Base-by-base conservation (phyloP, 345 rosid genomes). In the Viola odorata region DNA sequence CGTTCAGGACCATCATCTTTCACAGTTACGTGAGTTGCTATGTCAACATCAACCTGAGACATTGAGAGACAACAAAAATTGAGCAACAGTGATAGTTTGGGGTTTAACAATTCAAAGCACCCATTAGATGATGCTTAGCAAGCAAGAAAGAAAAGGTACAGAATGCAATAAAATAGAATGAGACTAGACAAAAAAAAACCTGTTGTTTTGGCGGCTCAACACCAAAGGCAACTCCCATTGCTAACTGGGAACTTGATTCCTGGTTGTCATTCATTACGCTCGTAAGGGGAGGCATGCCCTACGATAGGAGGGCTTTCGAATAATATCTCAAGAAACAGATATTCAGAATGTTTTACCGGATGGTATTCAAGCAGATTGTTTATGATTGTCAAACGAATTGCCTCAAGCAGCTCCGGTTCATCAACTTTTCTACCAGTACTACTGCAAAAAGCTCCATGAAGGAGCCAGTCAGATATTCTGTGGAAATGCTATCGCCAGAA, bases 231-330 rank as follows among this genome's bases (percentile, higher is more conserved):
- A 63, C 82, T 61, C 99, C 99, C 96, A 94, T 79, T 51, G 99
- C 99, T 63, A 94, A 76, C 72, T 90, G 96, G 36, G 99, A 80
- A 74, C 99, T 90, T 67, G 99, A 90, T 78, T 94, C 99, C 99
- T 94, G 79, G 64, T 49, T 63, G 70, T 69, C 66, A 50, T 36
- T 52, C n/a, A 53, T 53, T 57, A 65, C 41, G 60, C 51, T 62
- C 10, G 64, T 15, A 62, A 38, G 57, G 44, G 36, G 55, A 64
- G 53, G 32, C 7, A 51, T 60, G 15, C 50, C 8, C 42, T 36
- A 48, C 45, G 9, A 15, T 5, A 15, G 38, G 56, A 65, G 53
- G 44, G 32, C 49, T 36, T 55, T 45, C 45, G 40, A 51, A 49
- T 23, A 53, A 36, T 41, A 52, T 8, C 42, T 17, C 12, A 60